Base-by-base conservation (phyloP, 1,284 basidiomycete species). In the Ganoderma boninense region DNA sequence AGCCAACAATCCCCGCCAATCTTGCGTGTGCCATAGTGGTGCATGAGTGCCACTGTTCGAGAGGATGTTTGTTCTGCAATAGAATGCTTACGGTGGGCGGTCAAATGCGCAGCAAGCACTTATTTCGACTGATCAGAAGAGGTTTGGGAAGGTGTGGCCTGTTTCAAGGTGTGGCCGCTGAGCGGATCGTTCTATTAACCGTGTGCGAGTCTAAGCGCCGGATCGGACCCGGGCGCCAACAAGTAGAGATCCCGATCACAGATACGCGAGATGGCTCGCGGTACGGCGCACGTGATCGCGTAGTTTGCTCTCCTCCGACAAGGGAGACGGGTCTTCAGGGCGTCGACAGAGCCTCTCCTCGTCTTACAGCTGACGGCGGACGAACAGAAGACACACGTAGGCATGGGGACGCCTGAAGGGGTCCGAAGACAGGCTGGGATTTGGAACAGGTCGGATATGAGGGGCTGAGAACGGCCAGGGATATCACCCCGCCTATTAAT, bases 401-500 rank as follows among this genome's bases (percentile, higher is more conserved):
- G 60, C 23, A 56, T 61, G 62, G 38, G 43, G 26, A 62, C 54
- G 63, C 35, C 44, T 57, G 29, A 23, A 56, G n/a, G 61, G 29
- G 62, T 68, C 42, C 35, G 52, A 26, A 23, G 40, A 46, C 23
- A 26, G 49, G 49, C 49, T 26, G 49, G 11, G 23, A 52, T 26
- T 42, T 32, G 66, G 46, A 43, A 67, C 60, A 54, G 57, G 57
- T 35, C 69, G 70, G 70, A 72, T 26, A 72, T 74, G 65, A 57
- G 67, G 18, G 46, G 62, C 62, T 69, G 64, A 61, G 62, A 64
- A 68, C 49, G 35, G 46, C 35, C 54, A 70, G 74, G 73, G 70
- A 67, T 71, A 75, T 75, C 74, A 74, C 68, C 70, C 67, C 74
- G 71, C 74, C 64, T 73, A 52, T 52, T 52, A 74, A 68, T 67